A percentile compares a stretch with the other conserved stretches of the same genome.
Evolutionary conservation across 139 green algal genomes (phyloP).

Genomic region (Coccomyxa sp.): DNA sequence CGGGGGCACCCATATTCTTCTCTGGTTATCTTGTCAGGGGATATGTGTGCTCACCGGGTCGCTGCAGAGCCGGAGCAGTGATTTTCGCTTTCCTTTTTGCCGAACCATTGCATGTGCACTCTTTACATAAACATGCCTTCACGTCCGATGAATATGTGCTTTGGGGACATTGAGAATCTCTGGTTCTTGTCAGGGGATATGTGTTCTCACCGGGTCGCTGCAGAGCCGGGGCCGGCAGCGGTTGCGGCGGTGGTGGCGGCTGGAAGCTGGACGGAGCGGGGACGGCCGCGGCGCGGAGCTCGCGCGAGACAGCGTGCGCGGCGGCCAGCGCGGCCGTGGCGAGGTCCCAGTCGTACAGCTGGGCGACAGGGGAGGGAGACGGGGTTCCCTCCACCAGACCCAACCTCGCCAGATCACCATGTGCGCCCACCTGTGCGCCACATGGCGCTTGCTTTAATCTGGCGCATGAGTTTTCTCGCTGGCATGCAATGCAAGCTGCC

Average conservation of each 20-base stretch:
- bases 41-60: too few relatives aligned
- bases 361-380: constrained; percentile 1
- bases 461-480: neutral
- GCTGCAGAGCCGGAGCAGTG: too few relatives aligned
- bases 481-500: neutral
- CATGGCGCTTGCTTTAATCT: neutral
- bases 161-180: too few relatives aligned
- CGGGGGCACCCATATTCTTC: too few relatives aligned
- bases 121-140: too few relatives aligned
- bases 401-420: constrained; percentile 30
- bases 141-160: too few relatives aligned
- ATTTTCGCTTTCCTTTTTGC: too few relatives aligned
- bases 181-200: too few relatives aligned
- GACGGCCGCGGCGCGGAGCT: neutral
- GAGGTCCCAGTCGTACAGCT: constrained; percentile 25
- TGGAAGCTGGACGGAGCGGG: neutral
- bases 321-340: constrained; percentile 24
- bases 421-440: constrained; percentile 4
- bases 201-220: too few relatives aligned
- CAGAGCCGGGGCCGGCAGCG: too few relatives aligned
- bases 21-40: too few relatives aligned
- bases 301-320: neutral
- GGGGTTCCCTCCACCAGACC: constrained; percentile 15
- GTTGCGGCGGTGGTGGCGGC: neutral
- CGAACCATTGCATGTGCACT: too few relatives aligned